Conservation (phyloP, 495 filamentous ascomycete species). For the Aspergillus panamensis region DNA sequence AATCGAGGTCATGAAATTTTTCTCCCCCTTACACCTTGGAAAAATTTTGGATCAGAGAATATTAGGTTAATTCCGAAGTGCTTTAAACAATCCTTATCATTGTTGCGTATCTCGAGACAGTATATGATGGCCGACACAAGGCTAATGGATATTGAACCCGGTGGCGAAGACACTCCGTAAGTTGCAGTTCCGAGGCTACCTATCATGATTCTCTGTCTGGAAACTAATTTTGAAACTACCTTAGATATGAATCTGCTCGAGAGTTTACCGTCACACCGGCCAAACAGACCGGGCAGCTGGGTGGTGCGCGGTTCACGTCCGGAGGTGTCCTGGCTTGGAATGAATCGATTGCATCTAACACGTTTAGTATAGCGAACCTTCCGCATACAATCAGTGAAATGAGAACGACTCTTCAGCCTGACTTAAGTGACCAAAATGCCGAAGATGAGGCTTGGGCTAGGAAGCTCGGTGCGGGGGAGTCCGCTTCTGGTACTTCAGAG, state of each 20-base stretch:
- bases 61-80: no score
- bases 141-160: conserved; percentile 59
- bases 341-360: not conserved
- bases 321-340: no score
- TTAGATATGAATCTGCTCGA: conserved; percentile 62
- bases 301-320: conserved; percentile 35
- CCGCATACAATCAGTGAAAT: conserved; percentile 35
- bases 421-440: conserved; percentile 8
- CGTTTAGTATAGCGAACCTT: conserved; percentile 14
- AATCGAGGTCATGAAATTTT: no score
- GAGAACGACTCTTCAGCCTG: conserved; percentile 14
- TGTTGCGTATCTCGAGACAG: no score
- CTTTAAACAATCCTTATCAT: no score
- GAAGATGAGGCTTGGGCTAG: conserved; percentile 31
- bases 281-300: conserved; percentile 59
- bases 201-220: not conserved
- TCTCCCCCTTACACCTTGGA: no score
- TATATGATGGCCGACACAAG: conserved; percentile 32
- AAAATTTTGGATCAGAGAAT: no score
- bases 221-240: not conserved
- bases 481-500: conserved; percentile 16
- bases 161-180: conserved; percentile 62
- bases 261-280: conserved; percentile 44
- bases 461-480: conserved; percentile 28
- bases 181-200: conserved; percentile 1